Evolutionary conservation across 495 filamentous ascomycete genomes (phyloP), one percentile per base, ranked within the genome.

Genomic region (Daldinia grandis): DNA sequence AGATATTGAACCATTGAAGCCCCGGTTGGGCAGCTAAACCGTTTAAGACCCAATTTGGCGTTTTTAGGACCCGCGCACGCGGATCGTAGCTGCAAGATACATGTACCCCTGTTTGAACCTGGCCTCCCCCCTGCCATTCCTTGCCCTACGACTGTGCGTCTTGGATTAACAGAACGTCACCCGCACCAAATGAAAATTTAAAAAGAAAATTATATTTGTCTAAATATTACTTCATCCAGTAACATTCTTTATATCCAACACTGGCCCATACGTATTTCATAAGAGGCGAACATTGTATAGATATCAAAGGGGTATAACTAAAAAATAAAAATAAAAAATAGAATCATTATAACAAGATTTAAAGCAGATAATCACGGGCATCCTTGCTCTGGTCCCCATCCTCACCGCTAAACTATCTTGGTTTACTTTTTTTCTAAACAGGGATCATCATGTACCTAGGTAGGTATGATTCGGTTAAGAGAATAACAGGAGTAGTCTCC

Each of bases 51-150:
- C 25, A 63, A 58, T 54, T 58, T 49, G 19, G 49, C 37, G 58
- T 63, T 59, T 66, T n/a, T 8, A 24, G 54, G 69, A 67, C 63
- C 63, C 58, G 54, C 59, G 35, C 58, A 49, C 38, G 21, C 42
- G 68, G 68, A 37, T 63, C 68, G 6, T 38, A 62, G 31, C 31
- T 38, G 17, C 31, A 33, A 15, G 44, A 17, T 56, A n/a, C n/a
- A n/a, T n/a, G n/a, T n/a, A 69, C 30, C 55, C 53, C 54, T 60
- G 47, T 30, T 24, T 25, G 24, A 49, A 44, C 58, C 21, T 17
- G 19, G n/a, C n/a, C n/a, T 4, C 9, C 17, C 6, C 68, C 68
- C 37, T 58, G 58, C 30, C 40, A 17, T 51, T 58, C 44, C 24
- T 27, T 53, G 27, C 49, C 49, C 49, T 53, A 47, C 42, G 5